These are phyloP conservation scores for Leccinum obscurum DNA, from an alignment of 768 basidiomycete species.

Conservation along the genomic window DNA sequence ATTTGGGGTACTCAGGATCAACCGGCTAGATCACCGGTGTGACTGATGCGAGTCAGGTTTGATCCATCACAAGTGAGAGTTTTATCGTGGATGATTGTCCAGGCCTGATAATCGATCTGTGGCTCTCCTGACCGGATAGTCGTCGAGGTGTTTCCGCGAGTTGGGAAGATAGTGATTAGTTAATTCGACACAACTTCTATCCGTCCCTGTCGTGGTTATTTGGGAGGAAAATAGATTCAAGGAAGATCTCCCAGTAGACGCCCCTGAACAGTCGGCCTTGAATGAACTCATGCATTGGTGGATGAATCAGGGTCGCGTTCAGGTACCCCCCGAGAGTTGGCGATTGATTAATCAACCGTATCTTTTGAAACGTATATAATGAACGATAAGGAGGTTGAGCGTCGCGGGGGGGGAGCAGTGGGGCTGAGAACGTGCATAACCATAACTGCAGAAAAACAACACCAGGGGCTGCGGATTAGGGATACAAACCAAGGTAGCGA, in stretches of 20 bases:
- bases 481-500: conserved; percentile 9
- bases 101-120: neutral
- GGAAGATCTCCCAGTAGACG: conserved; percentile 17
- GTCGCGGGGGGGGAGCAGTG: neutral
- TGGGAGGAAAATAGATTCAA: conserved; percentile 16
- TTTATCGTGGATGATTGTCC: conserved; percentile 1
- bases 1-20: conserved; percentile 3
- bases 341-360: conserved; percentile 19
- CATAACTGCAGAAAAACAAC: neutral
- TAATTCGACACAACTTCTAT: conserved; percentile 16
- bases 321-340: conserved; percentile 15
- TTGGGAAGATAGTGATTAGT: conserved; percentile 10
- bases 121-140: conserved; percentile 4
- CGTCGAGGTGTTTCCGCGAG: conserved; percentile 25
- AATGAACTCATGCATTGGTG: conserved; percentile 22
- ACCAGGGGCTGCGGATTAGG: neutral
- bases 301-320: conserved; percentile 30
- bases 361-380: neutral
- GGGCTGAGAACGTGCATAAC: neutral
- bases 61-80: neutral
- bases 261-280: conserved; percentile 23
- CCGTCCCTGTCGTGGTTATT: conserved; percentile 26
- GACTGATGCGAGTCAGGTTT: conserved; percentile 4
- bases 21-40: neutral
- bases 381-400: neutral